Percentiles rank a stretch among this genome's conserved stretches.
Conservation (phyloP, 164 flowering plant species). For the Dillenia suffruticosa region DNA sequence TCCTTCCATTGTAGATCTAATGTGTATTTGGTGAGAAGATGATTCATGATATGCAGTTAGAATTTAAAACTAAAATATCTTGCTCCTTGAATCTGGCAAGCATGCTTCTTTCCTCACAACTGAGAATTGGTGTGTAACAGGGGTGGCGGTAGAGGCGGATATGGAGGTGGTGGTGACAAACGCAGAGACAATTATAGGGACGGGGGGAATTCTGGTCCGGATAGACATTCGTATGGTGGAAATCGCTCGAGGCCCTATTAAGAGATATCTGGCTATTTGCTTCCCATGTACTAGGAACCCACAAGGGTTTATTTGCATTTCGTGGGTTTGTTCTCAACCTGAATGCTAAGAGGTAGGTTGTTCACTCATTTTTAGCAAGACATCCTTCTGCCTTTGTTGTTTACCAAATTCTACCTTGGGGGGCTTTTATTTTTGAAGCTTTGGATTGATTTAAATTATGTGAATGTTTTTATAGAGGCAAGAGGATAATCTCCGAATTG, state of each 20-base stretch:
- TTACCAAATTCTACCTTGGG: slow-evolving; percentile 16
- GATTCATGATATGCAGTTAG: too few relatives aligned
- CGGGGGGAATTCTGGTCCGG: slow-evolving; percentile 84
- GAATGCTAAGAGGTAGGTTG: slow-evolving; percentile 45
- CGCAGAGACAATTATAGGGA: slow-evolving; percentile 86
- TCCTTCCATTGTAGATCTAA: too few relatives aligned
- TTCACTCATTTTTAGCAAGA: slow-evolving; percentile 21
- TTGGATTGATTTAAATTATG: slow-evolving; percentile 53
- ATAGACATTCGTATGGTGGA: slow-evolving; percentile 77
- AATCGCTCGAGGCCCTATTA: slow-evolving; percentile 90
- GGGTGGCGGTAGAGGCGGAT: slow-evolving; percentile 86
- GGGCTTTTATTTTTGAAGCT: slow-evolving; percentile 20
- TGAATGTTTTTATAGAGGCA: slow-evolving; percentile 88
- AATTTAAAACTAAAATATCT: too few relatives aligned
- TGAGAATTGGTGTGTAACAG: slow-evolving; percentile 23
- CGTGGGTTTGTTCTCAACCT: slow-evolving; percentile 20
- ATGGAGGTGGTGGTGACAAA: slow-evolving; percentile 77
- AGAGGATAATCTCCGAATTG: slow-evolving; percentile 80
- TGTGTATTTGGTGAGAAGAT: too few relatives aligned
- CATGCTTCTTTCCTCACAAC: too few relatives aligned
- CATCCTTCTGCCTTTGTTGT: slow-evolving; percentile 9
- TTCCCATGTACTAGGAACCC: slow-evolving; percentile 47
- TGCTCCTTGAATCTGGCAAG: too few relatives aligned
- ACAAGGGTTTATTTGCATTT: neutral
- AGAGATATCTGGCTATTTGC: slow-evolving; percentile 17